These are phyloP conservation scores for Penicillium ochrochloron DNA, from an alignment of 495 filamentous ascomycete species.

Conservation along the genomic window DNA sequence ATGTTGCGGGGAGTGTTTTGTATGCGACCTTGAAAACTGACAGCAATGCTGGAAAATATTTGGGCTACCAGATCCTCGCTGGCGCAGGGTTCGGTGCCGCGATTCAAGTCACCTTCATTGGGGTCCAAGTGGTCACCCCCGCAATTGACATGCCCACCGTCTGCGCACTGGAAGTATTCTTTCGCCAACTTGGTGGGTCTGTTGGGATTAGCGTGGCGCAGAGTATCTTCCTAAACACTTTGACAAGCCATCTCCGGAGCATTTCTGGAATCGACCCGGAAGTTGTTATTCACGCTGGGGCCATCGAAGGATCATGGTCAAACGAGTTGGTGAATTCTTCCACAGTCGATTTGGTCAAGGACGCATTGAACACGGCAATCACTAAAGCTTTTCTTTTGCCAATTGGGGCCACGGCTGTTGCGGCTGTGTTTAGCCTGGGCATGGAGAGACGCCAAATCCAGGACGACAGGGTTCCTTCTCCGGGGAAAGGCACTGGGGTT, in stretches of 20 bases:
- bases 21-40: neutral
- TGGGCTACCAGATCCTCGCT: constrained; percentile 31
- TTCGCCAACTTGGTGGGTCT: constrained; percentile 3
- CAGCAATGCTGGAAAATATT: neutral
- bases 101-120: constrained; percentile 39
- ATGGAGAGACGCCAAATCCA: constrained; percentile 4
- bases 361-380: constrained; percentile 5
- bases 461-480: constrained; percentile 9
- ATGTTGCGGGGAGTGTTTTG: constrained; percentile 1
- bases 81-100: constrained; percentile 51
- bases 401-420: constrained; percentile 7
- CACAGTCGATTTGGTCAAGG: neutral
- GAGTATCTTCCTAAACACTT: constrained; percentile 4
- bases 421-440: constrained; percentile 4
- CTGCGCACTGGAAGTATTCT: constrained; percentile 8
- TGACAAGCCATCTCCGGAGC: constrained; percentile 1
- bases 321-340: neutral
- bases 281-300: neutral
- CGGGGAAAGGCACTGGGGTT: neutral
- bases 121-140: constrained; percentile 11
- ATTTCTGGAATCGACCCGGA: neutral
- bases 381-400: constrained; percentile 2
- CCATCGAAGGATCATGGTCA: constrained; percentile 3
- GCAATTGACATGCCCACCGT: constrained; percentile 10
- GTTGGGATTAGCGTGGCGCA: constrained; percentile 9